These are phyloP conservation scores for Scheffersomyces coipomensis DNA, from an alignment of 805 yeast genomes.

Conservation along the genomic window DNA sequence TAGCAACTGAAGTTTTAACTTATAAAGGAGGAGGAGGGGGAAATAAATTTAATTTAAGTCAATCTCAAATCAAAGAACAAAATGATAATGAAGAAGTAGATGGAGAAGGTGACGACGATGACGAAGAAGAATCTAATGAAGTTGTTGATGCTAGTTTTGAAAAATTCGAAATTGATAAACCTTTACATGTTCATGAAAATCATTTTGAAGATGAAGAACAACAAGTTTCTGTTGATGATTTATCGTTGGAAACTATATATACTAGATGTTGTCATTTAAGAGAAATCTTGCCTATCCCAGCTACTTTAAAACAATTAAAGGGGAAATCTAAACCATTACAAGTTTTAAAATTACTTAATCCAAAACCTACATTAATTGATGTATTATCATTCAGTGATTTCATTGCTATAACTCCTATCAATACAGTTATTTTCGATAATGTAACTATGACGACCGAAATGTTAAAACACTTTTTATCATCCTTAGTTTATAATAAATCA, in stretches of 20 bases:
- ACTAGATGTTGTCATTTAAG: conserved; percentile 92
- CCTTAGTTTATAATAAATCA: conserved; percentile 40
- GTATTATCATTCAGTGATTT: conserved; percentile 57
- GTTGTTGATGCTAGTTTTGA: conserved; percentile 13
- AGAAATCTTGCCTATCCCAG: conserved; percentile 89
- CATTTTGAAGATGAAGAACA: conserved; percentile 37
- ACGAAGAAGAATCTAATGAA: conserved; percentile 19
- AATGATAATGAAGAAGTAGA: conserved; percentile 1
- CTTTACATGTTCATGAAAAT: conserved; percentile 61
- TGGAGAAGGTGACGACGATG: conserved; percentile 1
- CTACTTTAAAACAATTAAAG: conserved; percentile 66
- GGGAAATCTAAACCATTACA: conserved; percentile 51
- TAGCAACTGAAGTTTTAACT: conserved; percentile 61
- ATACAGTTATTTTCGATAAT: conserved; percentile 56
- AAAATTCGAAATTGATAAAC: conserved; percentile 62
- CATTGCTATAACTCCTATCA: conserved; percentile 53
- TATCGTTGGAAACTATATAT: conserved; percentile 49
- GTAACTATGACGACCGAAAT: conserved; percentile 54
- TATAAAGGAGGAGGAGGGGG: no score
- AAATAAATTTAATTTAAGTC: conserved; percentile 3
- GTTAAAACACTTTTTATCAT: conserved; percentile 48
- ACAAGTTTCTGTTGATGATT: conserved; percentile 13
- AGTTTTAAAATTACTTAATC: conserved; percentile 55
- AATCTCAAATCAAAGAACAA: conserved; percentile 6
- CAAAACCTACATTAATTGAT: conserved; percentile 58